Conservation (phyloP, 169 alveolate genomes). For the Plasmodium knowlesi region DNA sequence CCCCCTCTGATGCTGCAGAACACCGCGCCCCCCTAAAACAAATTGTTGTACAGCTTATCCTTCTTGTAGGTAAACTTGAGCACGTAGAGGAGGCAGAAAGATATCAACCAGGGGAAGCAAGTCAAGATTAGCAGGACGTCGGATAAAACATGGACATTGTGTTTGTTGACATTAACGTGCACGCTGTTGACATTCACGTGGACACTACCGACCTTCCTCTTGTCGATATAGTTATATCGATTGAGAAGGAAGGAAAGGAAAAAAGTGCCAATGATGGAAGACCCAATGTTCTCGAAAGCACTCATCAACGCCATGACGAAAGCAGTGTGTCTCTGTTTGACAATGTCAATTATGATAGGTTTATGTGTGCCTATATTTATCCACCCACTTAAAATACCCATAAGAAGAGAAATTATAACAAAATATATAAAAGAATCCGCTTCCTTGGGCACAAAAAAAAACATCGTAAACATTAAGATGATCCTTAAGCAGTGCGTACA, state of each 20-base stretch:
- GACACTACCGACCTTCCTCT: not conserved
- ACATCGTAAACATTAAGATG: conserved; percentile 72
- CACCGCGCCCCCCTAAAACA: not conserved
- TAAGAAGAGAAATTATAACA: conserved; percentile 74
- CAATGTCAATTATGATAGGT: conserved; percentile 79
- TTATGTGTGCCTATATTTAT: conserved; percentile 80
- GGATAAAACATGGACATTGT: conserved; percentile 41
- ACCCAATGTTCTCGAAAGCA: conserved; percentile 78
- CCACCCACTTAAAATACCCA: conserved; percentile 83
- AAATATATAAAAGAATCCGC: conserved; percentile 72
- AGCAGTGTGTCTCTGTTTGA: conserved; percentile 79
- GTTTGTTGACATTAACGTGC: conserved; percentile 4
- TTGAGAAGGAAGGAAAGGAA: conserved; percentile 42
- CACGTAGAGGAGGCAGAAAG: conserved; percentile 48
- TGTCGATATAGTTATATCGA: conserved; percentile 49
- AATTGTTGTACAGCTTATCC: conserved; percentile 53
- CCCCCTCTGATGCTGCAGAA: too few species aligned
- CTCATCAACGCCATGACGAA: conserved; percentile 78
- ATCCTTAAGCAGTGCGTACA: conserved; percentile 75
- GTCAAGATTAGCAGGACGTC: conserved; percentile 52
- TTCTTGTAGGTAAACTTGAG: conserved; percentile 66
- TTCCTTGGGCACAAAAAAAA: conserved; percentile 78
- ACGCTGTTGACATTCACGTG: not conserved
- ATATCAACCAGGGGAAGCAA: conserved; percentile 46
- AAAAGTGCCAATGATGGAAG: conserved; percentile 80